phyloP scores from a whole-genome alignment of 208 protist species.

The Angomonas deanei region DNA sequence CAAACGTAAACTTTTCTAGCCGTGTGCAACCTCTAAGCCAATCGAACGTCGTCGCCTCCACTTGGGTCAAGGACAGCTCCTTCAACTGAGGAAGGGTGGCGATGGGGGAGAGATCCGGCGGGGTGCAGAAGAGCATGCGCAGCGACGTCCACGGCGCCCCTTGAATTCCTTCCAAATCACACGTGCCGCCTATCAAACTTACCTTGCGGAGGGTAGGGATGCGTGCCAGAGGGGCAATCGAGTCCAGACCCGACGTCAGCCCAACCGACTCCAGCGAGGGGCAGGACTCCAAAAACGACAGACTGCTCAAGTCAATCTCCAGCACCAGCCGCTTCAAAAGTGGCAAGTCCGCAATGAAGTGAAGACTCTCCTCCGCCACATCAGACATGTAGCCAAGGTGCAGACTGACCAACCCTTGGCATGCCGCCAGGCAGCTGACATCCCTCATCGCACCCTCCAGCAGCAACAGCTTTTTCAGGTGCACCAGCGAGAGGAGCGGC shows the following conservation, averaged over 20 bases:
- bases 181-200: not conserved
- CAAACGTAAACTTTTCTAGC: no score
- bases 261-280: not conserved
- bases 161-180: not conserved
- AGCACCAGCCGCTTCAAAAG: not conserved
- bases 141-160: not conserved
- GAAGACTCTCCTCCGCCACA: not conserved
- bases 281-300: not conserved
- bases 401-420: not conserved
- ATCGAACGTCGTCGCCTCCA: no score
- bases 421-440: not conserved
- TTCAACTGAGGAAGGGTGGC: not conserved
- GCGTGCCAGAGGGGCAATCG: not conserved
- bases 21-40: no score
- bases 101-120: not conserved
- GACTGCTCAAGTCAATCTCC: not conserved
- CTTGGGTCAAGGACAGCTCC: not conserved
- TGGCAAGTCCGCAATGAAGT: not conserved
- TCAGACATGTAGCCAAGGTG: not conserved
- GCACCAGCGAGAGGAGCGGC: not conserved
- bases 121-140: not conserved
- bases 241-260: not conserved
- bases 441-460: not conserved
- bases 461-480: not conserved
- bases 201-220: not conserved